Percentiles rank a stretch among this genome's conserved stretches.
Evolutionary conservation across 75 land plant species (phyloP).

Genomic region (Chamaecyparis obtusa): DNA sequence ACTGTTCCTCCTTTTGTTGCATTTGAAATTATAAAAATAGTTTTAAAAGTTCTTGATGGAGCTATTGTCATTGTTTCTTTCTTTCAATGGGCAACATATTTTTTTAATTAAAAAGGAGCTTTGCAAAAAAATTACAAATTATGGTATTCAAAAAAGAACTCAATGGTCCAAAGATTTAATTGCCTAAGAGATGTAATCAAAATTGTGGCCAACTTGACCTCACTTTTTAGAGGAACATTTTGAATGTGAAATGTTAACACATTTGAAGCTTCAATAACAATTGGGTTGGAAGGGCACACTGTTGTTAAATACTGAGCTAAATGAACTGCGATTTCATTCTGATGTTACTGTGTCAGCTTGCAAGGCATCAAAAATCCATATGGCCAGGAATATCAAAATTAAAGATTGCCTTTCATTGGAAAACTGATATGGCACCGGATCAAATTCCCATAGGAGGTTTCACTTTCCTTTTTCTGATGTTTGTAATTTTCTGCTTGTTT

Average conservation of each 20-base stretch:
- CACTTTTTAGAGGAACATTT: background rate
- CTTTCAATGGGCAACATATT: background rate
- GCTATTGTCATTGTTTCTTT: background rate
- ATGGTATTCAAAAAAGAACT: background rate
- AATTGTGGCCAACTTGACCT: background rate
- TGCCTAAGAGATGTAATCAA: background rate
- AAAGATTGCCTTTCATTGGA: background rate
- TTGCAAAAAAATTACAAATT: background rate
- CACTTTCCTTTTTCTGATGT: background rate
- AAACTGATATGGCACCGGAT: background rate
- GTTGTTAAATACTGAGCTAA: too few species aligned
- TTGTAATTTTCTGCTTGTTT: background rate
- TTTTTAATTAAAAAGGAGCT: background rate
- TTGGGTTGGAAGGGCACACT: background rate
- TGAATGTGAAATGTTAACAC: background rate
- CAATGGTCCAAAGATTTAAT: background rate
- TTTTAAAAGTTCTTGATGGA: background rate
- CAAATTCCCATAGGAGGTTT: too few species aligned
- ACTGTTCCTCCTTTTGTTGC: background rate
- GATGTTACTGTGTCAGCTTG: background rate
- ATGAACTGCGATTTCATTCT: background rate
- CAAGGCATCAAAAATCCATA: background rate
- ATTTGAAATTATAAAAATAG: background rate
- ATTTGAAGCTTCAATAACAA: background rate
- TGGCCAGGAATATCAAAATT: background rate